Evolutionary conservation across 257 asterid species (phyloP).

Genomic region (Capsicum baccatum): DNA sequence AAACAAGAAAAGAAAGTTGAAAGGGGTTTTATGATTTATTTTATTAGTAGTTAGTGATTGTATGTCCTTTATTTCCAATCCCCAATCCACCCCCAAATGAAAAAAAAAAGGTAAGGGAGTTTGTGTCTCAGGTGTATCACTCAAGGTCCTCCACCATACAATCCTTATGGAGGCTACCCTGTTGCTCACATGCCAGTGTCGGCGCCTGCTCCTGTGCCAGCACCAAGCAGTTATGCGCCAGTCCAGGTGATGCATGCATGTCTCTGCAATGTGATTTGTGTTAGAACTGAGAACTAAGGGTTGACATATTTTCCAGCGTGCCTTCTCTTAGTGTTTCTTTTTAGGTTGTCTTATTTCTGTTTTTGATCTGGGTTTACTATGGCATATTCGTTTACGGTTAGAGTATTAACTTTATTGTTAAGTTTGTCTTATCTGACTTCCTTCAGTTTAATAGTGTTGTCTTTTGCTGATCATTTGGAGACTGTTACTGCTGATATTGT

Average conservation of each 20-base stretch:
- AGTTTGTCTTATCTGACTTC: constrained; percentile 12
- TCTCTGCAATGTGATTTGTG: constrained; percentile 17
- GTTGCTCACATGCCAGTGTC: constrained; percentile 86
- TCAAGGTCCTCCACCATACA: constrained; percentile 93
- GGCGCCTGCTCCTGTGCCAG: constrained; percentile 84
- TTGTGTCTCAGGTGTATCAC: constrained; percentile 74
- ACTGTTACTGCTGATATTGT: neutral
- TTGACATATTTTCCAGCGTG: constrained; percentile 3
- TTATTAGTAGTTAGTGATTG: neutral
- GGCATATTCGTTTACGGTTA: neutral
- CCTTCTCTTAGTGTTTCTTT: neutral
- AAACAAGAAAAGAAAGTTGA: constrained; percentile 21
- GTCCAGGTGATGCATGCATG: constrained; percentile 66
- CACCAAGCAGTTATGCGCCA: constrained; percentile 93
- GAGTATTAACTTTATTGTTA: neutral
- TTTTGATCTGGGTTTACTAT: constrained; percentile 2
- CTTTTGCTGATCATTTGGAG: constrained; percentile 1
- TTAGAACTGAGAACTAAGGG: neutral
- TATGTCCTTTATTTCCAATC: constrained; percentile 15
- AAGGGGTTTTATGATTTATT: constrained; percentile 13
- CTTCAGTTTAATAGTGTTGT: neutral
- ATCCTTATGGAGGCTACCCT: constrained; percentile 90
- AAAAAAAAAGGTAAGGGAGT: neutral
- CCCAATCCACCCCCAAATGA: neutral
- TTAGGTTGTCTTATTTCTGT: constrained; percentile 1